These are phyloP conservation scores for Pseudopithomyces maydicus DNA, from an alignment of 2,329 filamentous ascomycete genomes.

Conservation along the genomic window DNA sequence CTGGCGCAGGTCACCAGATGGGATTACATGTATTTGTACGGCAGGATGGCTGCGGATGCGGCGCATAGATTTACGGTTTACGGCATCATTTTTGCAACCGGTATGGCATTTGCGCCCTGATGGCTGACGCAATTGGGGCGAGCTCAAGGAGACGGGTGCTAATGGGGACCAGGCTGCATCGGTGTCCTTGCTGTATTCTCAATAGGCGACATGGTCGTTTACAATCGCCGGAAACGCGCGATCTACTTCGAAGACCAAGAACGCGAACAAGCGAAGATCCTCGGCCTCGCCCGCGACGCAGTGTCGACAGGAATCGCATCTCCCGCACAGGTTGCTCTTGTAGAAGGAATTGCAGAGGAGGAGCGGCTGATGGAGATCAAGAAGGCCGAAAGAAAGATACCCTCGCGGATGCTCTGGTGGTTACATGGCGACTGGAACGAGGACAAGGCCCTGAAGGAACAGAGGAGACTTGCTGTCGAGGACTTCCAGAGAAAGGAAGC, in stretches of 20 bases:
- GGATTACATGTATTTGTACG: slow-evolving; percentile 52
- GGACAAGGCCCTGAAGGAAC: slow-evolving; percentile 41
- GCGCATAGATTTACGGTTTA: slow-evolving; percentile 65
- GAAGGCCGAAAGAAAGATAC: slow-evolving; percentile 37
- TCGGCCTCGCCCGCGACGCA: slow-evolving; percentile 52
- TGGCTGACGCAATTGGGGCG: background rate
- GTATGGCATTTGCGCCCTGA: slow-evolving; percentile 47
- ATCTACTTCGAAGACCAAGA: slow-evolving; percentile 64
- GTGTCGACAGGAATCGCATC: slow-evolving; percentile 51
- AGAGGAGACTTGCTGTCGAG: slow-evolving; percentile 37
- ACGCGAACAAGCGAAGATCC: slow-evolving; percentile 48
- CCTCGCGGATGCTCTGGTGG: slow-evolving; percentile 41
- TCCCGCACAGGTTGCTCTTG: slow-evolving; percentile 57
- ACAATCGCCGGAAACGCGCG: slow-evolving; percentile 68
- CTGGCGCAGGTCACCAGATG: slow-evolving; percentile 57
- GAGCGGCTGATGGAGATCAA: slow-evolving; percentile 54
- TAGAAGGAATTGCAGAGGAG: slow-evolving; percentile 66
- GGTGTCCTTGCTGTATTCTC: slow-evolving; percentile 67
- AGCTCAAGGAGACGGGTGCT: slow-evolving; percentile 6
- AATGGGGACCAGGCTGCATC: slow-evolving; percentile 56
- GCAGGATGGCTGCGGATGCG: slow-evolving; percentile 57
- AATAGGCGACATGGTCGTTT: slow-evolving; percentile 68
- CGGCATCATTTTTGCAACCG: slow-evolving; percentile 65
- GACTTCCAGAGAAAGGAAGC: slow-evolving; percentile 36
- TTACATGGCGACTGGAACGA: slow-evolving; percentile 45